Base-by-base conservation (phyloP, 1,284 basidiomycete genomes). In the Fistulina hepatica region DNA sequence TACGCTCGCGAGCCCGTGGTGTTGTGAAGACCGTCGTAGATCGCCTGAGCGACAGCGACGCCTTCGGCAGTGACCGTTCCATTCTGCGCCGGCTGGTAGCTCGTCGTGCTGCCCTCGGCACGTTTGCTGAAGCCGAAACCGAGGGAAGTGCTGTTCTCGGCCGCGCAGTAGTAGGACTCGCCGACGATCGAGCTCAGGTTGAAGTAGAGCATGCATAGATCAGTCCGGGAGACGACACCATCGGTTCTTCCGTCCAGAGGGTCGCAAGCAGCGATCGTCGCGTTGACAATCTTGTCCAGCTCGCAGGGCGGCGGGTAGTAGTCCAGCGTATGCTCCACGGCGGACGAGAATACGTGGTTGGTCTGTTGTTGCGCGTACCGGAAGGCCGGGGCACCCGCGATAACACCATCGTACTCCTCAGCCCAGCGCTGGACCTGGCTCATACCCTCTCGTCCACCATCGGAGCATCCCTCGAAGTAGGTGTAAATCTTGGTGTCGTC, bases 181-280 rank as follows among this genome's bases (percentile, higher is more conserved):
- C 58, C 60, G 13, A 53, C 44, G 3, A 60, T 39, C 1, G 45
- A 47, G 26, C 54, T 52, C 2, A 55, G 53, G 10, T 51, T 49
- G 46, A 59, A 61, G 43, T 49, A n/a, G n/a, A n/a, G n/a, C n/a
- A n/a, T 44, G 52, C 60, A 62, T 11, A 43, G 43, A 31, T 51
- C 51, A 2, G 60, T 58, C 28, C 58, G 52, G 33, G 50, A 54
- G 37, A 60, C 55, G 42, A 60, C 53, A 3, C 56, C 55, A 39
- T 61, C 59, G 2, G 33, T 35, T 22, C 58, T 52, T n/a, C 58
- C 58, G 39, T 58, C 55, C 5, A 55, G 39, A 6, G 37, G 42
- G 37, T 59, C 57, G 41, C 56, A 59, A n/a, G n/a, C n/a, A n/a
- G n/a, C n/a, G n/a, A n/a, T n/a, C n/a, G n/a, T n/a, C n/a, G n/a